Evolutionary conservation across 1,284 basidiomycete species (phyloP).

Genomic region (Hymenochaete sp.): DNA sequence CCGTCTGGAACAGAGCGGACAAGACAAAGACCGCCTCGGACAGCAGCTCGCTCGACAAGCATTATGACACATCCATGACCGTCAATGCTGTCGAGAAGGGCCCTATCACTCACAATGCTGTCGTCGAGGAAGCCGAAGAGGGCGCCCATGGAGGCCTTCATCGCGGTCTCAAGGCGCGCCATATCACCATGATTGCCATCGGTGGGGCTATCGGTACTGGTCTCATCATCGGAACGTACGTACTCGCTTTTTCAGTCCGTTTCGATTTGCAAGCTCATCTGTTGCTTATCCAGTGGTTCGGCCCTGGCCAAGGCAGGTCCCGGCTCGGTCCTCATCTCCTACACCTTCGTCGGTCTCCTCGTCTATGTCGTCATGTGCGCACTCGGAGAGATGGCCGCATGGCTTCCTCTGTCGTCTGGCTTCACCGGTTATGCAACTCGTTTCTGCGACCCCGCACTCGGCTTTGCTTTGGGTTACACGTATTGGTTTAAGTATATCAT

Average conservation of each 20-base stretch:
- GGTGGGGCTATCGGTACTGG: constrained; percentile 61
- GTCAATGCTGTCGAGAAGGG: constrained; percentile 6
- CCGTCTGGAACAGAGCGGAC: constrained; percentile 7
- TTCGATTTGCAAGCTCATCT: not conserved
- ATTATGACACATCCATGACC: not conserved
- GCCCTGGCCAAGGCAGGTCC: constrained; percentile 48
- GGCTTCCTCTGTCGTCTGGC: constrained; percentile 33
- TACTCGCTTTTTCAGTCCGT: not conserved
- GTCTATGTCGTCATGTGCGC: constrained; percentile 41
- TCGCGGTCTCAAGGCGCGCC: constrained; percentile 54
- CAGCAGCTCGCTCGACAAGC: constrained; percentile 2
- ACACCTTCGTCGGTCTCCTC: constrained; percentile 42
- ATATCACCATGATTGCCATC: constrained; percentile 66
- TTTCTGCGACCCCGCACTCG: constrained; percentile 43
- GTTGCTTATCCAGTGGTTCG: constrained; percentile 31
- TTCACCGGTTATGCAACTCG: constrained; percentile 40
- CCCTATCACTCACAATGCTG: not conserved
- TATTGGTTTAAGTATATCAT: constrained; percentile 16
- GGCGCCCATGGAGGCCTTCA: constrained; percentile 31
- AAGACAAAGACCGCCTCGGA: not conserved
- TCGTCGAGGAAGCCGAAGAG: not conserved
- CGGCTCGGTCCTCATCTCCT: constrained; percentile 36
- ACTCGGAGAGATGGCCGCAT: constrained; percentile 33
- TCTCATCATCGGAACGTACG: constrained; percentile 57
- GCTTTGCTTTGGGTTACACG: constrained; percentile 36